Evolutionary conservation across 2,329 filamentous ascomycete species (phyloP), one percentile per base, ranked within the genome.

Genomic region (Septoria linicola): DNA sequence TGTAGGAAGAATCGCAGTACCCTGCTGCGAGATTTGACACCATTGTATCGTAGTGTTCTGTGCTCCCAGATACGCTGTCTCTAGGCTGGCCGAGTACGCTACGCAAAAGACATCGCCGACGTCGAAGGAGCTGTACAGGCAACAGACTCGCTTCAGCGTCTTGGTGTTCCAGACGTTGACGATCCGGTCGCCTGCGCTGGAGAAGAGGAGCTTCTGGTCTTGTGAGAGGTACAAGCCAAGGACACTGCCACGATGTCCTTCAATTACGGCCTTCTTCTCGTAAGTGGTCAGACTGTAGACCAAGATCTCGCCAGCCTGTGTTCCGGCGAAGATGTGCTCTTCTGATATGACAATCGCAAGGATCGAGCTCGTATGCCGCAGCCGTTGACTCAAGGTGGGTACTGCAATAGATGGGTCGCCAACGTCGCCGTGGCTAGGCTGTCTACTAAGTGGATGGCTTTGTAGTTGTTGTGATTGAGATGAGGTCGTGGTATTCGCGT

Each of bases 11-110:
- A 39, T 39, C 40, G 55, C 44, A 6, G 47, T 40, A 6, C 46
- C 45, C 11, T 53, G 45, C 40, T 60, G 49, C n/a, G 54, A 53
- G 14, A 62, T 59, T 58, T 84, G 80, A 62, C 89, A 87, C 93
- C 93, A 99, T 66, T 96, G 91, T 45, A 96, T 93, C 32, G 87
- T 89, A 6, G 90, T 93, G 66, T 97, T 96, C 67, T 97, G 93
- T 0, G 90, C 89, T 51, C 93, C 93, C 36, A 96, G 81, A 68
- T 96, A 97, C 3, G 96, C 80, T 0, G 87, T 95, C 60, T 92
- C 81, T 63, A 89, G 78, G 59, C 83, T 80, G 5, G 83, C 74
- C 3, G 90, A 96, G 70, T 95, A 96, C 1, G 86, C 87, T n/a
- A 96, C 85, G 61, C 89, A 95, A 69, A 97, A 97, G 53, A 99